Conservation (phyloP, 257 asterid genomes). For the Leptodermis oblonga region DNA sequence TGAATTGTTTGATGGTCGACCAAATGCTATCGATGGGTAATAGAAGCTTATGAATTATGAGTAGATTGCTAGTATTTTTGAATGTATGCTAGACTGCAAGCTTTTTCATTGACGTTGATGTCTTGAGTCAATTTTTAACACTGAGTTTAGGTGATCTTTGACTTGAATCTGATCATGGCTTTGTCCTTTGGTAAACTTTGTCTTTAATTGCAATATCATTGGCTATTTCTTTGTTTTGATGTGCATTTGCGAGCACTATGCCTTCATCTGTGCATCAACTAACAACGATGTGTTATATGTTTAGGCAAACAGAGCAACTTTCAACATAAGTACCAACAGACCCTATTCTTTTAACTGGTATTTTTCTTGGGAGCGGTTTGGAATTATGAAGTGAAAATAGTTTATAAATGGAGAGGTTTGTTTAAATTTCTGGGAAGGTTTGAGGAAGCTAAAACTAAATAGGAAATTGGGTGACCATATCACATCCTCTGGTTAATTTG, state of each 20-base stretch:
- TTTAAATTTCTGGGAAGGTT: not conserved
- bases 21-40: slow-evolving; percentile 66
- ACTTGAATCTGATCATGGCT: not conserved
- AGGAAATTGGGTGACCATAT: not conserved
- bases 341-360: not conserved
- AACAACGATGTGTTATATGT: not conserved
- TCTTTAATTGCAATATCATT: not conserved
- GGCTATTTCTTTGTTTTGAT: not conserved
- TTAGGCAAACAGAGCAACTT: not conserved
- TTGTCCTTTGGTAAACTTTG: not conserved
- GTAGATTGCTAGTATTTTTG: not conserved
- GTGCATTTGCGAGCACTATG: not conserved
- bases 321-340: not conserved
- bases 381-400: not conserved
- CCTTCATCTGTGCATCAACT: not conserved
- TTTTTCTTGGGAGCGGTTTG: not conserved
- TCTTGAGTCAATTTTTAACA: not conserved
- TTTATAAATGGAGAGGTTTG: not conserved
- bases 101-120: slow-evolving; percentile 3
- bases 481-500: not conserved
- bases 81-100: not conserved
- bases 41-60: slow-evolving; percentile 25
- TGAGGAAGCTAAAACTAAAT: not conserved
- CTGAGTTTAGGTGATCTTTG: not conserved
- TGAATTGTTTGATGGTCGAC: slow-evolving; percentile 77